Base-by-base conservation (phyloP, 164 flowering plant species). In the Buxus sempervirens region DNA sequence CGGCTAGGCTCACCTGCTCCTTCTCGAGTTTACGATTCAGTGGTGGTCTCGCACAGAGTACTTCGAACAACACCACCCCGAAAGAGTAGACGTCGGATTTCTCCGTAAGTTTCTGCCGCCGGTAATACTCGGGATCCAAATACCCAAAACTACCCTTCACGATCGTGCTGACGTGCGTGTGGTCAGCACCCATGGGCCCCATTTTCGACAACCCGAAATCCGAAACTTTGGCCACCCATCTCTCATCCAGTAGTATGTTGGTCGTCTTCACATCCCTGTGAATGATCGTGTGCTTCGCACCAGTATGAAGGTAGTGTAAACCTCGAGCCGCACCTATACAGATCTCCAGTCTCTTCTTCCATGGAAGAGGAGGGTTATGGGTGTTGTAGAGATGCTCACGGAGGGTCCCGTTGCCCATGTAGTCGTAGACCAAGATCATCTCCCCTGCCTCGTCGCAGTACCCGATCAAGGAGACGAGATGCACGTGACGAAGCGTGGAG, bases 251-350 rank as follows among this genome's bases (percentile, higher is more conserved):
- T 18, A 82, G 41, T 4, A 84, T 81, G 72, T 84, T 84, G 5
- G 84, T 67, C 10, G 75, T 54, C 73, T 84, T 84, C 2, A 84
- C 71, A 65, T 84, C 88, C 6, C 86, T 82, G 71, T 84, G 85
- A 20, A 84, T 82, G 68, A 84, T 62, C 15, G 69, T 58, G 28
- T 73, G 48, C 48, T 69, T 72, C 3, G 81, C 70, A 12, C 81
- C 78, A 0, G 74, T 36, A 49, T 84, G 88, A 13, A 84, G 84
- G 54, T 82, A 79, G 23, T 82, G 77, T 12, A 84, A 60, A 18
- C 86, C 86, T 0, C 76, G 74, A 0, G 83, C 86, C 0, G 82
- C 81, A 0, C 86, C 86, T 4, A 81, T 61, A 70, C 83, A 79
- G 48, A 81, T 78, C 59, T 70, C 56, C 27, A 82, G 79, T 19